These are phyloP conservation scores for Fusarium ramigenum DNA, from an alignment of 2,329 filamentous ascomycete genomes.

Conservation along the genomic window DNA sequence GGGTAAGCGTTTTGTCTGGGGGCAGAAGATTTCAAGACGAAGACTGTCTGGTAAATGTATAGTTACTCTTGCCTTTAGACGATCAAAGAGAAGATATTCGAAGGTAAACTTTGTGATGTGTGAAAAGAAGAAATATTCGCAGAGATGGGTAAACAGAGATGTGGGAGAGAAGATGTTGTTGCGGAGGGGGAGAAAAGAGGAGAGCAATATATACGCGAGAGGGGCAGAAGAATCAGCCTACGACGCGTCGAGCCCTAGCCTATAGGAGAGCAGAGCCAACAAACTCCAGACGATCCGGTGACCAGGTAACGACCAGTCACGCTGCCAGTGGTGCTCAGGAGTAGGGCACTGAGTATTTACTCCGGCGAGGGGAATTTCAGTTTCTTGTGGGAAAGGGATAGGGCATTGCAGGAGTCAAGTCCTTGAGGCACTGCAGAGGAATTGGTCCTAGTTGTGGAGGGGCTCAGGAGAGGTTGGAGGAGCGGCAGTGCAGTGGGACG, in stretches of 20 bases:
- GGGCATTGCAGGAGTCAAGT: neutral
- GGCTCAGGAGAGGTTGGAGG: neutral
- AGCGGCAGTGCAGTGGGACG: neutral
- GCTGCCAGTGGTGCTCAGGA: neutral
- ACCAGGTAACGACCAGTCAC: neutral
- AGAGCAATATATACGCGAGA: neutral
- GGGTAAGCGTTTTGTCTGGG: neutral
- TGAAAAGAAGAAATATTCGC: neutral
- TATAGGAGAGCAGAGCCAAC: neutral
- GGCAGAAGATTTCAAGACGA: neutral
- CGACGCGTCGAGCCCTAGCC: neutral
- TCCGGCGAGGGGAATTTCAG: neutral
- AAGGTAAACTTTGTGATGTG: neutral
- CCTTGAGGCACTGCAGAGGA: neutral
- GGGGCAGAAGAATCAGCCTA: neutral
- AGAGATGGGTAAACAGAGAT: neutral
- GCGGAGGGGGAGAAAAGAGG: neutral
- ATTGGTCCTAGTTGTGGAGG: neutral
- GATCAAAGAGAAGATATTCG: neutral
- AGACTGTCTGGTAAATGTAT: too few relatives aligned
- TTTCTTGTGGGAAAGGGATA: neutral
- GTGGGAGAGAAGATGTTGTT: neutral
- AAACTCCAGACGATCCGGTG: neutral
- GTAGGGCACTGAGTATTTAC: neutral
- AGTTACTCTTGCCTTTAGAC: too few relatives aligned